These are phyloP conservation scores for Galeopsis tetrahit DNA, from an alignment of 257 asterid genomes.

Conservation along the genomic window DNA sequence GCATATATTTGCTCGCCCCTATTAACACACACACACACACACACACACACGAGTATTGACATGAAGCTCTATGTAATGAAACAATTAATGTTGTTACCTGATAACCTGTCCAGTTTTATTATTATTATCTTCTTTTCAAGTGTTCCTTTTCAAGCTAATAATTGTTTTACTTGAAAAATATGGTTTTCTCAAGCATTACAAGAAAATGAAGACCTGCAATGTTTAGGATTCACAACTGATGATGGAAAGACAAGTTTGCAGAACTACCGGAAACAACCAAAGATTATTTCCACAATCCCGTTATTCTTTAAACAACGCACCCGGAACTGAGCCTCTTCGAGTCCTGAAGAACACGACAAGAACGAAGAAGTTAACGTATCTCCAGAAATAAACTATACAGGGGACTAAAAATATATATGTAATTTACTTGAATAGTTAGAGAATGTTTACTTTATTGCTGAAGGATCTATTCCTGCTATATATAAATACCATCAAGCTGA, in stretches of 20 bases:
- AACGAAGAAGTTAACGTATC: not conserved
- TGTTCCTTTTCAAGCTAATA: not conserved
- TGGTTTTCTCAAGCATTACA: not conserved
- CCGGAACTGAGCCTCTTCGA: not conserved
- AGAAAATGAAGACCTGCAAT: not conserved
- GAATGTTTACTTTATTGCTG: not conserved
- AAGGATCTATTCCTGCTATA: not conserved
- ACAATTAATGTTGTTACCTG: not conserved
- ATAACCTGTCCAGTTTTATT: too few species aligned
- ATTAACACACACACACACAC: too few species aligned
- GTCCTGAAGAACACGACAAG: constrained; percentile 18
- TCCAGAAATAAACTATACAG: not conserved
- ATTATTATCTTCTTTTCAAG: not conserved
- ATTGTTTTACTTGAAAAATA: not conserved
- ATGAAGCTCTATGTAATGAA: not conserved
- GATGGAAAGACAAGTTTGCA: not conserved
- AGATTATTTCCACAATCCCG: not conserved
- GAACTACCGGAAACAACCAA: not conserved
- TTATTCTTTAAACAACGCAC: not conserved
- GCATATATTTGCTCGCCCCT: too few species aligned
- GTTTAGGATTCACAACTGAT: not conserved
- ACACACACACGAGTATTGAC: too few species aligned
- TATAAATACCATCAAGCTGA: not conserved
- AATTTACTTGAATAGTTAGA: not conserved
- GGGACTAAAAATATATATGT: not conserved